Evolutionary conservation across 2,329 filamentous ascomycete genomes (phyloP).

Genomic region (Cytospora piceicola): DNA sequence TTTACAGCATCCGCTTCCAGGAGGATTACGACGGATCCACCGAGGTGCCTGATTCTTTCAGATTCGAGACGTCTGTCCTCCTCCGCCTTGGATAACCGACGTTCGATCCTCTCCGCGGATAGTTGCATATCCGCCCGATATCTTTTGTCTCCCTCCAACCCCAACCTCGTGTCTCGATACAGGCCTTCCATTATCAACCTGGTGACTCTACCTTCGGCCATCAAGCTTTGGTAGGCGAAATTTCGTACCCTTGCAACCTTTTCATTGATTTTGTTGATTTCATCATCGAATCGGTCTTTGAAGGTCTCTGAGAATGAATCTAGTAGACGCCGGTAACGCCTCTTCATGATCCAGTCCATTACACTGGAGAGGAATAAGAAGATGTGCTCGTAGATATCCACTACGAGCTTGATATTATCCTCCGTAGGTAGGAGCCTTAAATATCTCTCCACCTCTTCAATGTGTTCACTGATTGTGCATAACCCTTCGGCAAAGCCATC

Average conservation of each 20-base stretch:
- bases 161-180: constrained; percentile 23
- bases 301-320: constrained; percentile 34
- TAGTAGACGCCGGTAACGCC: constrained; percentile 25
- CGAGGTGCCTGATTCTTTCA: not conserved
- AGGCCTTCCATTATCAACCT: constrained; percentile 18
- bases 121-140: not conserved
- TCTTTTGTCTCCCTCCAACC: constrained; percentile 22
- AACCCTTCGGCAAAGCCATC: constrained; percentile 33
- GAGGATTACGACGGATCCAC: constrained; percentile 1
- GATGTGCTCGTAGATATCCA: constrained; percentile 35
- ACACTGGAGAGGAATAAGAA: constrained; percentile 34
- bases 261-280: constrained; percentile 29
- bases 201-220: constrained; percentile 29
- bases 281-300: constrained; percentile 19
- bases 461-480: constrained; percentile 31
- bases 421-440: constrained; percentile 28
- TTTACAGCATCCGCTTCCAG: not conserved
- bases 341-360: constrained; percentile 35
- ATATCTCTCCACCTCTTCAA: constrained; percentile 27
- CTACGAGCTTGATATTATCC: constrained; percentile 26
- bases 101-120: not conserved
- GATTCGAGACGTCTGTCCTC: not conserved
- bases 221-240: constrained; percentile 22
- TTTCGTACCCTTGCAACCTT: constrained; percentile 23
- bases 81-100: not conserved